Evolutionary conservation across 495 filamentous ascomycete genomes (phyloP).

Genomic region (Lichenothelia convexa): DNA sequence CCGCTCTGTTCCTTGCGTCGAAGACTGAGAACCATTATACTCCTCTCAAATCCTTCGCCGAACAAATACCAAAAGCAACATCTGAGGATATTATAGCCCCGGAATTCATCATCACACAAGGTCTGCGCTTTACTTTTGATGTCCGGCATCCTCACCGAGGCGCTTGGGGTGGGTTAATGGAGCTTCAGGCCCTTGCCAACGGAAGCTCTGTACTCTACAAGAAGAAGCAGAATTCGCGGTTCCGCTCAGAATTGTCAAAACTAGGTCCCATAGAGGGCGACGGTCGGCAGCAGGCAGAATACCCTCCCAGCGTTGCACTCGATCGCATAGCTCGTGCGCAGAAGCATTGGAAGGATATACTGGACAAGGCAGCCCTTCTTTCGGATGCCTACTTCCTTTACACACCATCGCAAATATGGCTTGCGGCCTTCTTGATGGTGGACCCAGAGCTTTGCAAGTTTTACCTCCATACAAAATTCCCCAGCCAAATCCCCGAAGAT

Average conservation of each 20-base stretch:
- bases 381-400: slow-evolving; percentile 94
- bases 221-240: slow-evolving; percentile 22
- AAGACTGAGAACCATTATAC: slow-evolving; percentile 79
- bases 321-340: slow-evolving; percentile 18
- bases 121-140: slow-evolving; percentile 83
- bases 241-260: slow-evolving; percentile 17
- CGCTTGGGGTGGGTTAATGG: slow-evolving; percentile 70
- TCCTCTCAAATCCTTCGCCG: slow-evolving; percentile 44
- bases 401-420: slow-evolving; percentile 85
- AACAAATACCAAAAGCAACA: slow-evolving; percentile 41
- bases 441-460: slow-evolving; percentile 54
- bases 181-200: slow-evolving; percentile 45
- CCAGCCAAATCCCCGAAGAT: background rate
- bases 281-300: slow-evolving; percentile 5
- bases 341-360: slow-evolving; percentile 39
- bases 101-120: slow-evolving; percentile 82
- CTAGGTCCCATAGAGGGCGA: slow-evolving; percentile 5
- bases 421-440: slow-evolving; percentile 55
- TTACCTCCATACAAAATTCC: slow-evolving; percentile 57
- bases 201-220: slow-evolving; percentile 29
- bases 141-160: slow-evolving; percentile 81
- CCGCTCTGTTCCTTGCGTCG: slow-evolving; percentile 74
- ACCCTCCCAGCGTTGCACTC: slow-evolving; percentile 5
- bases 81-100: slow-evolving; percentile 67
- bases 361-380: slow-evolving; percentile 63